Percentiles rank a stretch among this genome's conserved stretches.
These are phyloP conservation scores for Sparassis latifolia DNA, from an alignment of 1,284 basidiomycete species.

Conservation along the genomic window DNA sequence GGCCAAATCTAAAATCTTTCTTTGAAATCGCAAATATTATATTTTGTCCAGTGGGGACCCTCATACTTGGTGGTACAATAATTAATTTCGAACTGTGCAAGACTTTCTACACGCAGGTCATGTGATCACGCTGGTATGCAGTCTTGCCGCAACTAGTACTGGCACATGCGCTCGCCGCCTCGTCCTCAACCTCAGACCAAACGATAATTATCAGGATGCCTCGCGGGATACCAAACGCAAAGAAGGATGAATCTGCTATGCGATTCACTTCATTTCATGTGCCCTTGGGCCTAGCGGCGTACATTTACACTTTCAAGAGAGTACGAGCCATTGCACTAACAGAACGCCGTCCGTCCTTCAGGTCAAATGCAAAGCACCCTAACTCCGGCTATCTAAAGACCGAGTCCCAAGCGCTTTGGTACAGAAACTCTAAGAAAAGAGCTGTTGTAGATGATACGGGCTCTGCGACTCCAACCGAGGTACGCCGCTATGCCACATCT, in stretches of 20 bases:
- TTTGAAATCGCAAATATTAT: too few species aligned
- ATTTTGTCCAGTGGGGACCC: too few species aligned
- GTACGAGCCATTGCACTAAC: constrained; percentile 6
- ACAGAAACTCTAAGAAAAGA: constrained; percentile 38
- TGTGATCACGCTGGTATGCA: too few species aligned
- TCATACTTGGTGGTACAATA: too few species aligned
- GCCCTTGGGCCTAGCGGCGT: constrained; percentile 33
- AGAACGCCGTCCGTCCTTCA: constrained; percentile 16
- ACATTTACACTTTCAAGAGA: constrained; percentile 39
- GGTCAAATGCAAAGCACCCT: constrained; percentile 71
- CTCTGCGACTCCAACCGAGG: constrained; percentile 36
- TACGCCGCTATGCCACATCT: constrained; percentile 22
- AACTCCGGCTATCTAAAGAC: constrained; percentile 68
- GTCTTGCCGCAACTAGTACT: too few species aligned
- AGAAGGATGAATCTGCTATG: constrained; percentile 73
- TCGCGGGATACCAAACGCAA: constrained; percentile 71
- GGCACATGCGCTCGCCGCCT: too few species aligned
- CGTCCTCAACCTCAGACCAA: too few species aligned
- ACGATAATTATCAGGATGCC: constrained; percentile 43
- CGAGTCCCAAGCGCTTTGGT: constrained; percentile 67
- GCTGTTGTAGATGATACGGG: constrained; percentile 12
- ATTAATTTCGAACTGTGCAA: too few species aligned
- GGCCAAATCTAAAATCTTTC: too few species aligned
- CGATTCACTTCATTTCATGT: constrained; percentile 76
- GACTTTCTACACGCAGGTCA: too few species aligned